A percentile compares a stretch with the other conserved stretches of the same genome.
Conservation (phyloP, 495 filamentous ascomycete genomes). For the Lasiosphaeriaceae sp. region DNA sequence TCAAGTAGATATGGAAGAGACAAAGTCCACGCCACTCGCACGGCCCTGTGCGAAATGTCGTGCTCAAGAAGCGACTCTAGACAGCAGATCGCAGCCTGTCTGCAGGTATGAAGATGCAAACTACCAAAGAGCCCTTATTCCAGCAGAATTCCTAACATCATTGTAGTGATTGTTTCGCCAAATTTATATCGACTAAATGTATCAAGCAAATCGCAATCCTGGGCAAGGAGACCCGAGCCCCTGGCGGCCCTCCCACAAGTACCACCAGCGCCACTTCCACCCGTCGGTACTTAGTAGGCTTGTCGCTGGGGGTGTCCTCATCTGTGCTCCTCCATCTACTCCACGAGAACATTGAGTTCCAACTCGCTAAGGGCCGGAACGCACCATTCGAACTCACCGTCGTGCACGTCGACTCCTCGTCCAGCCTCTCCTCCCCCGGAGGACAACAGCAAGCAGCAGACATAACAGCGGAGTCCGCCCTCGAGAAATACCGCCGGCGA, state of each 20-base stretch:
- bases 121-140: not conserved
- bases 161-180: conserved; percentile 67
- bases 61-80: conserved; percentile 23
- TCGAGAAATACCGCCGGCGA: conserved; percentile 23
- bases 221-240: conserved; percentile 45
- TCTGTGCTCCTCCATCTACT: conserved; percentile 73
- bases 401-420: conserved; percentile 55
- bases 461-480: conserved; percentile 1
- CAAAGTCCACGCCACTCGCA: not conserved
- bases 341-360: conserved; percentile 58
- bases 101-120: conserved; percentile 11
- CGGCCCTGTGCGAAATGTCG: conserved; percentile 21
- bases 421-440: not conserved
- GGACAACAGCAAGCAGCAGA: not conserved
- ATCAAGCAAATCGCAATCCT: conserved; percentile 69
- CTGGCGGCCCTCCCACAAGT: conserved; percentile 33
- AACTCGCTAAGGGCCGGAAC: conserved; percentile 50
- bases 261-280: conserved; percentile 18
- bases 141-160: conserved; percentile 17
- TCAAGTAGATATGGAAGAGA: no score
- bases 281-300: conserved; percentile 62
- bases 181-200: conserved; percentile 71
- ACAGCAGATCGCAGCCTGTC: conserved; percentile 22
- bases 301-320: conserved; percentile 83
- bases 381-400: conserved; percentile 64